phyloP scores from a whole-genome alignment of 2,329 filamentous ascomycete species.

The Talaromyces sp. region DNA sequence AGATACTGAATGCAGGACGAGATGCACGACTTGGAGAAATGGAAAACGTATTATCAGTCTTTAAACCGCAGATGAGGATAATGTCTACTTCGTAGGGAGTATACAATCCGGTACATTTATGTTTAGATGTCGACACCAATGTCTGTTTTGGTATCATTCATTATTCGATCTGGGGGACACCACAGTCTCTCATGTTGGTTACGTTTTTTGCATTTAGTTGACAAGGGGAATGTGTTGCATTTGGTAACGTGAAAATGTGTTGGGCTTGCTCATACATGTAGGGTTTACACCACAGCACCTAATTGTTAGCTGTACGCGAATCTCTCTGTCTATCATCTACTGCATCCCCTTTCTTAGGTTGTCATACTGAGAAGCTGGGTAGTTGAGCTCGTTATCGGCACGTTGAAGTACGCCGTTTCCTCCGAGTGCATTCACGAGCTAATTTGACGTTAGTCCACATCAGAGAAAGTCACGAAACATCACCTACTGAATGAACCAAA shows the following conservation, averaged over 20 bases:
- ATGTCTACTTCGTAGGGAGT: too few species aligned
- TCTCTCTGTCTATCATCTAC: not conserved
- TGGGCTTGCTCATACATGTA: not conserved
- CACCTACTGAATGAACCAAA: conserved; percentile 57
- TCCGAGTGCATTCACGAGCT: conserved; percentile 35
- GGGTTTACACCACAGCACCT: not conserved
- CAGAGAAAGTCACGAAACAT: too few species aligned
- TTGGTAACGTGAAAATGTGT: not conserved
- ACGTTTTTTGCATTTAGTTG: too few species aligned
- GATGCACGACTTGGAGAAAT: not conserved
- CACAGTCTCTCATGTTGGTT: not conserved
- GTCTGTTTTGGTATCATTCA: not conserved
- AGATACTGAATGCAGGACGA: conserved; percentile 29
- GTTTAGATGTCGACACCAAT: not conserved
- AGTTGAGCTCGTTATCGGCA: conserved; percentile 47
- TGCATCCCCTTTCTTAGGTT: conserved; percentile 45
- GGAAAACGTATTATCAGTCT: not conserved
- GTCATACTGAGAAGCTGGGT: conserved; percentile 53
- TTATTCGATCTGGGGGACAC: not conserved
- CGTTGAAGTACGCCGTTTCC: conserved; percentile 42
- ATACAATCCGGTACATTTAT: not conserved
- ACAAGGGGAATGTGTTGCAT: not conserved
- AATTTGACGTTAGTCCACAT: conserved; percentile 4
- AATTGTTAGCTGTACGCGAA: not conserved
- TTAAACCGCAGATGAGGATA: not conserved